Conservation (phyloP, 306 rosid species). For the Cicer pinnatifidum region DNA sequence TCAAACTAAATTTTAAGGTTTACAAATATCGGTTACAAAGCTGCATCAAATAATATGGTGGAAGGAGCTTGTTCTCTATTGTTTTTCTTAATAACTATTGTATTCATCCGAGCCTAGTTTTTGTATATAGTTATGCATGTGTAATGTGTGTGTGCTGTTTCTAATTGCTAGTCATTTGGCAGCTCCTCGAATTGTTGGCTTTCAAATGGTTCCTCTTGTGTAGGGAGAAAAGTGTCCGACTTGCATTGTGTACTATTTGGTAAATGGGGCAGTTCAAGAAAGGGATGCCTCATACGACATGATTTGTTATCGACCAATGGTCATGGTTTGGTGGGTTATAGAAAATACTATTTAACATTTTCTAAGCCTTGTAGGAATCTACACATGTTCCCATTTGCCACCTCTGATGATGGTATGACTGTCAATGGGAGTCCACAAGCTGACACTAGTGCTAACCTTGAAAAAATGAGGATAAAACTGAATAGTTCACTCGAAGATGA, state of each 20-base stretch:
- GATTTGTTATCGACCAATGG: constrained; percentile 50
- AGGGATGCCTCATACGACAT: constrained; percentile 59
- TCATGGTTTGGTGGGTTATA: constrained; percentile 45
- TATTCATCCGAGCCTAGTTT: constrained; percentile 20
- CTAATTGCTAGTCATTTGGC: constrained; percentile 39
- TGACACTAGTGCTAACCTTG: constrained; percentile 67
- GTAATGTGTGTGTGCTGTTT: constrained; percentile 25
- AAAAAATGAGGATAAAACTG: constrained; percentile 67
- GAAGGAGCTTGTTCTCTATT: constrained; percentile 11
- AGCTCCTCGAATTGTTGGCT: constrained; percentile 50
- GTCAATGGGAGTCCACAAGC: constrained; percentile 81
- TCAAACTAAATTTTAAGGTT: too few species aligned
- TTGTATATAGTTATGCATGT: not conserved
- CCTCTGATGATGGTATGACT: constrained; percentile 80
- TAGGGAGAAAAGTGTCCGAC: constrained; percentile 53
- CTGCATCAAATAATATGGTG: constrained; percentile 1
- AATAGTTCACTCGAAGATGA: constrained; percentile 69
- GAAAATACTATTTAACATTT: constrained; percentile 52
- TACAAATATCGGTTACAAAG: not conserved
- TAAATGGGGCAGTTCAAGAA: constrained; percentile 71
- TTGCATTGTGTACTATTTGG: constrained; percentile 55
- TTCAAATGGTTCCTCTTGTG: constrained; percentile 42
- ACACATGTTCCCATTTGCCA: constrained; percentile 53
- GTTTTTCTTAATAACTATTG: constrained; percentile 13
- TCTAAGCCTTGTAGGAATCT: constrained; percentile 54